These are phyloP conservation scores for Trichodelitschia bisporula DNA, from an alignment of 495 filamentous ascomycete genomes.

Conservation along the genomic window DNA sequence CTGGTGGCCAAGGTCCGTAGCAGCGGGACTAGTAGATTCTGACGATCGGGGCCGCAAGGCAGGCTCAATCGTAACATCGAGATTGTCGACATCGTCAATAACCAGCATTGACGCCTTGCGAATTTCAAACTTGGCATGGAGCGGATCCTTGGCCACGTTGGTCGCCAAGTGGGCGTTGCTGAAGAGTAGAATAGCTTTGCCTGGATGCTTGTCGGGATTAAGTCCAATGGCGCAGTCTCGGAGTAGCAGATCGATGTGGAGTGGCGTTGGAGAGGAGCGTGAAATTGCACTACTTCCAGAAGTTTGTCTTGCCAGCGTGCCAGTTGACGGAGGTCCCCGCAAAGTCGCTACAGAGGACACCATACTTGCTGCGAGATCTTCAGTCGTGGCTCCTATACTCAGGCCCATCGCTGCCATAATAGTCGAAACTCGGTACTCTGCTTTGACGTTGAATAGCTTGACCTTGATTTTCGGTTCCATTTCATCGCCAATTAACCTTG, in stretches of 20 bases:
- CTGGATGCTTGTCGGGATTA: slow-evolving; percentile 51
- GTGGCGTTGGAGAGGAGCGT: slow-evolving; percentile 17
- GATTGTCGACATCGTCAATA: slow-evolving; percentile 45
- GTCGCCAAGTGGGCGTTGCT: slow-evolving; percentile 47
- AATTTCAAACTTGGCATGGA: slow-evolving; percentile 34
- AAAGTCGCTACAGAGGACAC: slow-evolving; percentile 59
- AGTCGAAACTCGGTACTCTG: slow-evolving; percentile 68
- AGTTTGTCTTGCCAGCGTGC: slow-evolving; percentile 6
- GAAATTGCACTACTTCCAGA: slow-evolving; percentile 12
- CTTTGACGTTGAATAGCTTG: slow-evolving; percentile 52
- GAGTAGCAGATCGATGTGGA: slow-evolving; percentile 48
- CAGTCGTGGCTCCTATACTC: slow-evolving; percentile 22
- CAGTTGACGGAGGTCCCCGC: too few species aligned
- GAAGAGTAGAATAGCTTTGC: slow-evolving; percentile 53
- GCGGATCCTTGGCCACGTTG: slow-evolving; percentile 31
- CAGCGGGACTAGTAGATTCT: slow-evolving; percentile 30
- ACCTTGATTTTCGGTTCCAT: slow-evolving; percentile 77
- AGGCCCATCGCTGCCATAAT: slow-evolving; percentile 55
- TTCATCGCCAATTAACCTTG: slow-evolving; percentile 74
- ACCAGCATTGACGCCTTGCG: slow-evolving; percentile 62
- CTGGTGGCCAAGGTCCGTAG: slow-evolving; percentile 33
- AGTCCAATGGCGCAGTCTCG: slow-evolving; percentile 63
- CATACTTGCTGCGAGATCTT: slow-evolving; percentile 51
- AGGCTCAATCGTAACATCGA: slow-evolving; percentile 7
- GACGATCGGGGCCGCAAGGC: not conserved